Base-by-base conservation (phyloP, 345 rosid species). In the Sisymbrium altissimum region DNA sequence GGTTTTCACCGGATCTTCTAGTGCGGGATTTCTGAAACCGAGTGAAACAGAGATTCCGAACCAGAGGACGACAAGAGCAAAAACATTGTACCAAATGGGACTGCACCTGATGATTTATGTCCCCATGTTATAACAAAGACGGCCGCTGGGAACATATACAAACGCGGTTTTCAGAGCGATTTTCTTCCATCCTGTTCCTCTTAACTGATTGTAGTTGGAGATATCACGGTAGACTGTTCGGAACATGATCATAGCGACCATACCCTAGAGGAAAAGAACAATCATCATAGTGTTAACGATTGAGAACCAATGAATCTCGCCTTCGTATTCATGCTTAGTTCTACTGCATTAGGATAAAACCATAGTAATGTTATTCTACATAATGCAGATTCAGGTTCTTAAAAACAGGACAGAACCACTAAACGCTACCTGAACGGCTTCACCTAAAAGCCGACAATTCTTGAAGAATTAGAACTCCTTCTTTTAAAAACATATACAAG, bases 221-320 rank as follows among this genome's bases (percentile, higher is more conserved):
- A 93, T 91, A 73, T 93, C 98, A 13, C 94, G 84, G 73, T 88
- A 91, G 54, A 93, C 94, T 5, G 96, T 93, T 49, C 97, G 82
- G 62, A 93, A 60, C 98, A 93, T 93, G 67, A 91, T 91, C 98
- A 93, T 93, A 38, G 98, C 98, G 78, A 93, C 89, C 97, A 93
- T 93, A 13, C 97, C 98, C 0, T 96, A 91, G 48, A 93, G 97
- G 88, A 93, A 91, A 64, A 93, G 90, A 59, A 93, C 94, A 69
- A 93, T 91, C 94, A 91, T 91, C 85, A 91, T 80, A 0, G 98
- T 91, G 66, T 93, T 93, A 64, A 93, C 89, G 3, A 93, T 86
- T 0, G 97, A 93, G 81, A 93, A 91, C 97, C 98, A 93, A 66
- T 93, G 97, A 64, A 93, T 93, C n/a, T 80, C 70, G 52, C 93